Base-by-base conservation (phyloP, 2,329 filamentous ascomycete genomes). In the Arthroderma sp. region DNA sequence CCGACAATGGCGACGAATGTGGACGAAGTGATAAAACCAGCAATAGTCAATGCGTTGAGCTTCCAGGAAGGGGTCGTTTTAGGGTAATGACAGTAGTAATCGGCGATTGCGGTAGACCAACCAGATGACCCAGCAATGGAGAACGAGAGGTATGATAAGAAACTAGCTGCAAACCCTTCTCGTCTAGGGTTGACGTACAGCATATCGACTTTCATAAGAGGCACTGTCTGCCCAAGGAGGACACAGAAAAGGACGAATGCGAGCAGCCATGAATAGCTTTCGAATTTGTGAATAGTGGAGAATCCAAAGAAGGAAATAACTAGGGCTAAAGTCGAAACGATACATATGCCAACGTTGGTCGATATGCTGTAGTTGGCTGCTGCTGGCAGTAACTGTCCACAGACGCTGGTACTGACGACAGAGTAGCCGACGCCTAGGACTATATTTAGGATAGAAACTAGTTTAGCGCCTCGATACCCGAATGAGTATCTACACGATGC, bases 1-100 rank as follows among this genome's bases (percentile, higher is more conserved):
- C 54, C 54, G 13, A 55, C 23, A 21, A 47, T 43, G 21, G 39
- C 5, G 11, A 47, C 15, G 23, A 43, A 55, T 7, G 23, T 25
- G 9, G 54, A 33, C 1, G 54, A 33, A 21, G 37, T 2, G 19
- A 17, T 28, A 23, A 55, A 39, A n/a, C 54, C 54, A 17, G 17
- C 13, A 5, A 43, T 4, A 6, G 54, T 55, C 17, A 55, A 35
- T 8, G 19, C 6, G 11, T 31, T 33, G 13, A 55, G 21, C 11
- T 43, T 55, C 39, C 54, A 47, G n/a, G n/a, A 33, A 21, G 21
- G 38, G 17, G 19, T 19, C 9, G 17, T 44, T 19, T 8, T 39
- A 5, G 54, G 28, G 28, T 55, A 55, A n/a, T 55, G 37, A n/a
- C 54, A 55, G 39, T 55, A 55, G 38, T 55, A 55, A 21, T 55